Evolutionary conservation across 306 rosid genomes (phyloP).

Genomic region (Amphicarpaea edgeworthii): DNA sequence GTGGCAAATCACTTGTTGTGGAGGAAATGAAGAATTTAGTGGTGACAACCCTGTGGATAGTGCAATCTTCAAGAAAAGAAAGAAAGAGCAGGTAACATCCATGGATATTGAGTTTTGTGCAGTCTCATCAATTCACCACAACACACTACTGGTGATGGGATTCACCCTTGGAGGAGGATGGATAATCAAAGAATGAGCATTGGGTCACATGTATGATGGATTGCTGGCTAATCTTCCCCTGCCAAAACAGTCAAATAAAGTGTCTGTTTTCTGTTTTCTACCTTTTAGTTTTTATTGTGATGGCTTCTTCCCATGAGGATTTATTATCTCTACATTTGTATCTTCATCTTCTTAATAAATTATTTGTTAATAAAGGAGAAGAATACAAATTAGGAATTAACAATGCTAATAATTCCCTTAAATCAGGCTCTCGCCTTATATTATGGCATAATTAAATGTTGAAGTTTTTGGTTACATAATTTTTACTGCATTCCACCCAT

Average conservation of each 20-base stretch:
- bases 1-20: not conserved
- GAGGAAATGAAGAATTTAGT: not conserved
- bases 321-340: not conserved
- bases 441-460: conserved; percentile 3
- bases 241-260: not conserved
- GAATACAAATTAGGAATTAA: not conserved
- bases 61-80: not conserved
- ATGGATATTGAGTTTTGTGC: not conserved
- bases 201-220: not conserved
- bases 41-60: not conserved
- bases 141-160: not conserved
- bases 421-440: not conserved
- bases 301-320: not conserved
- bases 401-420: not conserved
- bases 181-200: not conserved
- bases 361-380: not conserved
- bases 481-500: not conserved
- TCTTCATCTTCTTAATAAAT: not conserved
- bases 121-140: not conserved
- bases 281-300: not conserved
- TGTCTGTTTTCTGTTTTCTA: not conserved
- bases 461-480: no score
- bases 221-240: not conserved
- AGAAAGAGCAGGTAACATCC: not conserved
- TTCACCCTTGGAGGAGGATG: not conserved